phyloP scores from a whole-genome alignment of 768 basidiomycete genomes.

The Russula virescens region DNA sequence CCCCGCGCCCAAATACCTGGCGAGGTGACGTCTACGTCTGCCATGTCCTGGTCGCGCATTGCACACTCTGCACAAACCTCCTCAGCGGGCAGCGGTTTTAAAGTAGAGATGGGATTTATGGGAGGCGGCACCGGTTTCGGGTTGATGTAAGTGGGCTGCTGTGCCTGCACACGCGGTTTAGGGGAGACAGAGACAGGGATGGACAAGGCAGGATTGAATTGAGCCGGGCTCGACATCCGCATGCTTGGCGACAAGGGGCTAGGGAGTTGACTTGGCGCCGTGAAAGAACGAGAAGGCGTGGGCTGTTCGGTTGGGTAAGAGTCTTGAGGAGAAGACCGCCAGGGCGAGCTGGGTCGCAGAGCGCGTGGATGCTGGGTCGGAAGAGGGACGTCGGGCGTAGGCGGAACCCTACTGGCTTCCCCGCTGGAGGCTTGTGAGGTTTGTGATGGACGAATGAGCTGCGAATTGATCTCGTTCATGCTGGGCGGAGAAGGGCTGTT shows the following conservation, averaged over 20 bases:
- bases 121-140: constrained; percentile 47
- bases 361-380: background rate
- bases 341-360: constrained; percentile 3
- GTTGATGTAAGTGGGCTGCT: constrained; percentile 73
- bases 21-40: constrained; percentile 83
- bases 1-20: constrained; percentile 89
- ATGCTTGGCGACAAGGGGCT: constrained; percentile 6
- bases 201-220: constrained; percentile 24
- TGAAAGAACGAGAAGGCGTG: constrained; percentile 2
- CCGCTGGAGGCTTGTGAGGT: constrained; percentile 23
- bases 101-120: constrained; percentile 57
- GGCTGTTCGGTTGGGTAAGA: constrained; percentile 5
- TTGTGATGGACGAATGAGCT: constrained; percentile 12
- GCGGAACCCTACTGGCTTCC: background rate
- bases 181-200: constrained; percentile 48
- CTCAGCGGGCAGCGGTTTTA: constrained; percentile 44
- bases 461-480: constrained; percentile 14
- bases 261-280: background rate
- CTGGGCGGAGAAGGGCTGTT: constrained; percentile 1
- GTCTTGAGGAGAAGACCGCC: constrained; percentile 1
- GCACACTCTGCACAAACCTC: constrained; percentile 96
- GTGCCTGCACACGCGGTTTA: constrained; percentile 59
- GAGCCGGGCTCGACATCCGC: constrained; percentile 6
- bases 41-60: constrained; percentile 98
- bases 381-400: constrained; percentile 1